These are phyloP conservation scores for Trichoderma cornu-damae DNA, from an alignment of 2,329 filamentous ascomycete species.

Conservation along the genomic window DNA sequence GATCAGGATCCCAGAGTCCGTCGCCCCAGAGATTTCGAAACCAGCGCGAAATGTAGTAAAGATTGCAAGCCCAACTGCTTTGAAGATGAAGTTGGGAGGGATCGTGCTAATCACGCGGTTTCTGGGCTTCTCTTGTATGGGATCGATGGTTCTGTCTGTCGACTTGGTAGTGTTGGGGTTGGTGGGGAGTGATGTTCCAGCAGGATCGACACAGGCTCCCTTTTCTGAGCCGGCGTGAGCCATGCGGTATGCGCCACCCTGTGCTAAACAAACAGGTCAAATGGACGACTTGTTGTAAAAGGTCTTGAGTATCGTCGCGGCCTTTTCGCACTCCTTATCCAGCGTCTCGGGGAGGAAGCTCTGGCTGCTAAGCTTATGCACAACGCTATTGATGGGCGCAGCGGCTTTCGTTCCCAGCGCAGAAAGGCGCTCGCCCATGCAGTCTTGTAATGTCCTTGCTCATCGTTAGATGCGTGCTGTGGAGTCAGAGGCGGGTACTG, in stretches of 20 bases:
- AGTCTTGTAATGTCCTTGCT: conserved; percentile 17
- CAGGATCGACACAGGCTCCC: conserved; percentile 45
- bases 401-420: conserved; percentile 46
- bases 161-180: conserved; percentile 30
- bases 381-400: conserved; percentile 72
- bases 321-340: conserved; percentile 88
- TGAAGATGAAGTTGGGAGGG: conserved; percentile 55
- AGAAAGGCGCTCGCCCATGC: conserved; percentile 31
- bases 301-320: conserved; percentile 72
- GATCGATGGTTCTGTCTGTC: conserved; percentile 28
- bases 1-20: conserved; percentile 61
- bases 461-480: background rate
- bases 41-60: conserved; percentile 67
- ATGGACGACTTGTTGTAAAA: conserved; percentile 66
- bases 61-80: conserved; percentile 64
- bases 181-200: conserved; percentile 27
- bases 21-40: conserved; percentile 60
- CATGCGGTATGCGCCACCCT: background rate
- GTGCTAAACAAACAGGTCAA: background rate
- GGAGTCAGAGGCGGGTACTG: background rate
- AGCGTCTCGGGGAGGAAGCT: conserved; percentile 81
- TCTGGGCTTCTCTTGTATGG: conserved; percentile 39
- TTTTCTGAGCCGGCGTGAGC: conserved; percentile 36
- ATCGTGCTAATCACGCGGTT: conserved; percentile 49
- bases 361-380: conserved; percentile 76